These are phyloP conservation scores for Vigna radiata DNA, from an alignment of 306 rosid genomes.

Conservation along the genomic window DNA sequence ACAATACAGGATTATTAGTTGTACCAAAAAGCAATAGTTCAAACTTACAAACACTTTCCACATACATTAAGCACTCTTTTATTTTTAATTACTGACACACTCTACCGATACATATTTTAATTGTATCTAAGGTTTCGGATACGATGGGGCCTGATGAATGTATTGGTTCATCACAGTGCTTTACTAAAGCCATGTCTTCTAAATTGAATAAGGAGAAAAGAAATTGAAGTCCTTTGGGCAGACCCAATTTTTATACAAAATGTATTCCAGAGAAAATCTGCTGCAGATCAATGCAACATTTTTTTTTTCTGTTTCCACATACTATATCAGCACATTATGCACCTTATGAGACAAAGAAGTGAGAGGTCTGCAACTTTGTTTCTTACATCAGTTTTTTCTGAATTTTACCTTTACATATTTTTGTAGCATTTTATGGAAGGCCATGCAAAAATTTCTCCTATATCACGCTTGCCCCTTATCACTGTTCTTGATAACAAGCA, in stretches of 20 bases:
- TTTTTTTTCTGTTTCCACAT: neutral
- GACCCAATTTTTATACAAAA: slow-evolving; percentile 11
- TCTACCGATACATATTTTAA: no score
- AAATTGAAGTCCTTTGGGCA: neutral
- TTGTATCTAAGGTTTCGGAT: no score
- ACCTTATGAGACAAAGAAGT: slow-evolving; percentile 14
- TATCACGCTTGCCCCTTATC: slow-evolving; percentile 94
- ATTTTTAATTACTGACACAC: no score
- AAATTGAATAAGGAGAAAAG: neutral
- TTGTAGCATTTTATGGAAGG: slow-evolving; percentile 99
- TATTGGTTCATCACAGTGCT: no score
- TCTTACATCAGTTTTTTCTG: slow-evolving; percentile 19
- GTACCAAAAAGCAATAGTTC: no score
- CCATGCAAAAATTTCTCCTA: slow-evolving; percentile 86
- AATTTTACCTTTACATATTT: slow-evolving; percentile 34
- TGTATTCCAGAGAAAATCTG: slow-evolving; percentile 20
- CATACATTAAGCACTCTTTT: no score
- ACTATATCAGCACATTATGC: slow-evolving; percentile 4
- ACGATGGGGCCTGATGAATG: no score
- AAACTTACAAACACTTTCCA: no score
- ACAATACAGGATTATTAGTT: no score
- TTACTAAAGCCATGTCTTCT: neutral
- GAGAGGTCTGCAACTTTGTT: slow-evolving; percentile 19
- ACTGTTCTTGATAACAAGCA: slow-evolving; percentile 76
- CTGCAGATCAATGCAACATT: neutral